These are phyloP conservation scores for Solanum appendiculatum DNA, from an alignment of 257 asterid genomes.

Conservation along the genomic window DNA sequence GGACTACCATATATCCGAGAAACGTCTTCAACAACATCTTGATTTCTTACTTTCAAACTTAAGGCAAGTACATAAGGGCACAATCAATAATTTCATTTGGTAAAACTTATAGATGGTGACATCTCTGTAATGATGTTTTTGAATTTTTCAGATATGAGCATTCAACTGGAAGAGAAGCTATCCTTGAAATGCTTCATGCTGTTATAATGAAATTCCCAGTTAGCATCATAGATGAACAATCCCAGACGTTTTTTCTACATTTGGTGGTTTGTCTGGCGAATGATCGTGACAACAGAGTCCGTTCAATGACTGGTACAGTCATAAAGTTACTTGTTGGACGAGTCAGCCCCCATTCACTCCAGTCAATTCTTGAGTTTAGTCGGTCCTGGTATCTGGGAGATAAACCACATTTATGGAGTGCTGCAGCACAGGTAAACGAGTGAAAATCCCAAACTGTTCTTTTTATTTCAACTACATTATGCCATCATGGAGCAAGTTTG, in stretches of 20 bases:
- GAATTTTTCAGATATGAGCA: conserved; percentile 60
- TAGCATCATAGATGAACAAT: conserved; percentile 42
- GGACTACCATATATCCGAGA: conserved; percentile 57
- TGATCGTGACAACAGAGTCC: conserved; percentile 71
- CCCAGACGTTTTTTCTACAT: conserved; percentile 54
- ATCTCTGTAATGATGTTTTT: background rate
- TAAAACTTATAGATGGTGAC: background rate
- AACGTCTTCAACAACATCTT: conserved; percentile 70
- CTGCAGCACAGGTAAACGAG: conserved; percentile 78
- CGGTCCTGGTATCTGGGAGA: conserved; percentile 73
- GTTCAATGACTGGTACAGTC: conserved; percentile 72
- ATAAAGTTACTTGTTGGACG: conserved; percentile 67
- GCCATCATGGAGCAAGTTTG: background rate
- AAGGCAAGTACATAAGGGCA: conserved; percentile 34
- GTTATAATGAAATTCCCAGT: conserved; percentile 66
- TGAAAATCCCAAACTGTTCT: background rate
- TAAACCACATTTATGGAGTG: conserved; percentile 58
- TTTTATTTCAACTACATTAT: background rate
- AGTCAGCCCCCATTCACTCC: conserved; percentile 38
- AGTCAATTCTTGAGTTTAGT: conserved; percentile 49
- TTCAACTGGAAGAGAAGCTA: conserved; percentile 83
- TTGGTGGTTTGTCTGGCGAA: conserved; percentile 71
- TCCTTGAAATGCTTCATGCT: conserved; percentile 87
- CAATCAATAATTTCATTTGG: background rate
- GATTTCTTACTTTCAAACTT: conserved; percentile 60